These are phyloP conservation scores for Iris macrosiphon DNA, from an alignment of 106 monocot genomes.

Conservation along the genomic window DNA sequence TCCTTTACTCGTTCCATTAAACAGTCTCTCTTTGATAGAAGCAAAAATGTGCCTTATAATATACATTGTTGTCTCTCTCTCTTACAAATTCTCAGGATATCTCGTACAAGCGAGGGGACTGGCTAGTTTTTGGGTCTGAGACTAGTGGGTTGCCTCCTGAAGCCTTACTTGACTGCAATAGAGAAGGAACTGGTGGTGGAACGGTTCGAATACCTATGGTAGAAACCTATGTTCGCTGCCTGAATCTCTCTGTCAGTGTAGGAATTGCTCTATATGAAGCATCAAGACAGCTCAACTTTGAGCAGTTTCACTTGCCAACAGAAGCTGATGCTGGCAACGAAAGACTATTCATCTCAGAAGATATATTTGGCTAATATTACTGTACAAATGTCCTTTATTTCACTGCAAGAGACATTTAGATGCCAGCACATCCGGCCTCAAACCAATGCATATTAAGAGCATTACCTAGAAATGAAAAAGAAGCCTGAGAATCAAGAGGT, in stretches of 20 bases:
- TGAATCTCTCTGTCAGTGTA: conserved; percentile 93
- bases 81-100: conserved; percentile 77
- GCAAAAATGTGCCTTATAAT: no score
- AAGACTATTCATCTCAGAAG: conserved; percentile 53
- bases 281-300: conserved; percentile 80
- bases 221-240: conserved; percentile 89
- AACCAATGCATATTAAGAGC: no score
- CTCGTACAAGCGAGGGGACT: conserved; percentile 73
- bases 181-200: conserved; percentile 61
- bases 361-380: conserved; percentile 46
- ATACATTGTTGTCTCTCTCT: no score
- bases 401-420: no score
- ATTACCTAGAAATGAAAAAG: no score
- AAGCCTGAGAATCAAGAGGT: no score
- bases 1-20: no score
- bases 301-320: conserved; percentile 39
- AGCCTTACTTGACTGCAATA: conserved; percentile 65
- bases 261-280: conserved; percentile 92
- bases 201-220: conserved; percentile 94
- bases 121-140: conserved; percentile 97
- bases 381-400: neutral
- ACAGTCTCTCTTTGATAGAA: no score
- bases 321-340: conserved; percentile 15
- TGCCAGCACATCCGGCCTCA: no score
- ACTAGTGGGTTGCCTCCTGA: conserved; percentile 75